These are phyloP conservation scores for Fusarium brevicatenulatum DNA, from an alignment of 2,329 filamentous ascomycete species.

Conservation along the genomic window DNA sequence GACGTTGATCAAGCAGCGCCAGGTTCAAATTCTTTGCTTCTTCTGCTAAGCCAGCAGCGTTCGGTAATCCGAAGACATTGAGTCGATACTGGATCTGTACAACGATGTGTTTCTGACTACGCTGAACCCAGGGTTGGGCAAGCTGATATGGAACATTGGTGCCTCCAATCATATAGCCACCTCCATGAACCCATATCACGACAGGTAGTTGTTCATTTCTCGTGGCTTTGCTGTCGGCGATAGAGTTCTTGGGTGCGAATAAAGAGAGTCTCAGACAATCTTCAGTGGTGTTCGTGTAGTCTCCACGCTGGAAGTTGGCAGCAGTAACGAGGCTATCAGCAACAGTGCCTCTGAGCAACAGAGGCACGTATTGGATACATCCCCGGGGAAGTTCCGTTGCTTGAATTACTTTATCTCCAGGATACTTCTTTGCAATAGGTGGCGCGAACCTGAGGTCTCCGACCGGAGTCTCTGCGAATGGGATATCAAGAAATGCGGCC, in stretches of 20 bases:
- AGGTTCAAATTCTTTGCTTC: constrained; percentile 22
- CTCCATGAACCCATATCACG: constrained; percentile 28
- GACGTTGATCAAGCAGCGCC: constrained; percentile 30
- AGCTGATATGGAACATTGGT: constrained; percentile 29
- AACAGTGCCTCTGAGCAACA: constrained; percentile 11
- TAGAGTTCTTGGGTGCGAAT: constrained; percentile 4
- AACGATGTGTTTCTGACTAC: constrained; percentile 32
- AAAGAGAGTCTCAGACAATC: constrained; percentile 31
- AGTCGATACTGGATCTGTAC: constrained; percentile 33
- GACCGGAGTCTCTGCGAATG: constrained; percentile 23
- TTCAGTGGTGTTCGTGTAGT: constrained; percentile 33
- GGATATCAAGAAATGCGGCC: constrained; percentile 32
- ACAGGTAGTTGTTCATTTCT: background rate
- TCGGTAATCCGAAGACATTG: constrained; percentile 27
- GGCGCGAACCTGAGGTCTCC: constrained; percentile 21
- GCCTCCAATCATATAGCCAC: constrained; percentile 15
- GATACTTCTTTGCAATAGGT: background rate
- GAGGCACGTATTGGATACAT: constrained; percentile 29
- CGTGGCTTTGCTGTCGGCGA: accelerated
- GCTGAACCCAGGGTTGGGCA: constrained; percentile 25
- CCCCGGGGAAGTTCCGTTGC: constrained; percentile 12
- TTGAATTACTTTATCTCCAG: background rate
- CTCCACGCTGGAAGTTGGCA: constrained; percentile 24
- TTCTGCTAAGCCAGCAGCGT: constrained; percentile 3
- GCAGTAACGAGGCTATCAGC: background rate